phyloP scores from a whole-genome alignment of 176 grass and related monocot genomes.

The Aegilops umbellulata region DNA sequence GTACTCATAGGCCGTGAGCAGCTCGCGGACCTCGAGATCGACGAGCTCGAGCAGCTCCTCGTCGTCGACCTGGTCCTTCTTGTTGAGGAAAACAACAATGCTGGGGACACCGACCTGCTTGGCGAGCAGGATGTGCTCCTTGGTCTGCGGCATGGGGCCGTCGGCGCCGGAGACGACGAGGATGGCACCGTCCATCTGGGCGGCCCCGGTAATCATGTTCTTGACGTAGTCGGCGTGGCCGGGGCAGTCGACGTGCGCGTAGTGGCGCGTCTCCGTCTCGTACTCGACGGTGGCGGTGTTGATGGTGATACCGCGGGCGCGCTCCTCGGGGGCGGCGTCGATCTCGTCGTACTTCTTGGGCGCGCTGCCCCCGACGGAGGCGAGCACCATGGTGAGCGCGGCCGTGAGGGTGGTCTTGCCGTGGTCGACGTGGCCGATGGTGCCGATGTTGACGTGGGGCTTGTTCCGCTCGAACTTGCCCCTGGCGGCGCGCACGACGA shows the following conservation, averaged over 20 bases:
- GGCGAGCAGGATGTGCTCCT: slow-evolving; percentile 98
- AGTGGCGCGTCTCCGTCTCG: slow-evolving; percentile 91
- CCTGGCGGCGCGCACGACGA: slow-evolving; percentile 83
- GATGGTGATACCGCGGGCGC: slow-evolving; percentile 96
- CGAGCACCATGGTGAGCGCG: slow-evolving; percentile 97
- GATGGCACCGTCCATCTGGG: slow-evolving; percentile 98
- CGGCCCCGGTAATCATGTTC: slow-evolving; percentile 96
- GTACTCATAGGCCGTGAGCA: slow-evolving; percentile 75
- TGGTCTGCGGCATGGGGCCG: slow-evolving; percentile 98
- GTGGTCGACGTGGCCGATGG: slow-evolving; percentile 99
- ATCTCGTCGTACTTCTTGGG: slow-evolving; percentile 99
- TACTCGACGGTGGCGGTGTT: slow-evolving; percentile 99
- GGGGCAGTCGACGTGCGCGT: slow-evolving; percentile 96
- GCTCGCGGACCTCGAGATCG: slow-evolving; percentile 91
- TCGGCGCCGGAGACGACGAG: slow-evolving; percentile 93
- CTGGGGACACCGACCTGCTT: slow-evolving; percentile 97
- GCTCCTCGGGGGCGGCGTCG: slow-evolving; percentile 94
- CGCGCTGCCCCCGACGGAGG: slow-evolving; percentile 65
- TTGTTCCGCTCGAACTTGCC: slow-evolving; percentile 94
- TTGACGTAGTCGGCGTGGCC: slow-evolving; percentile 98
- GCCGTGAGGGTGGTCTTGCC: slow-evolving; percentile 97
- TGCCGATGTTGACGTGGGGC: slow-evolving; percentile 98
- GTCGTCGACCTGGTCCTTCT: slow-evolving; percentile 98
- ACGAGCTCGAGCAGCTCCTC: slow-evolving; percentile 97
- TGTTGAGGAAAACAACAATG: slow-evolving; percentile 98